Evolutionary conservation across 2,329 filamentous ascomycete genomes (phyloP).

Genomic region (Bimuria novae-zelandiae): DNA sequence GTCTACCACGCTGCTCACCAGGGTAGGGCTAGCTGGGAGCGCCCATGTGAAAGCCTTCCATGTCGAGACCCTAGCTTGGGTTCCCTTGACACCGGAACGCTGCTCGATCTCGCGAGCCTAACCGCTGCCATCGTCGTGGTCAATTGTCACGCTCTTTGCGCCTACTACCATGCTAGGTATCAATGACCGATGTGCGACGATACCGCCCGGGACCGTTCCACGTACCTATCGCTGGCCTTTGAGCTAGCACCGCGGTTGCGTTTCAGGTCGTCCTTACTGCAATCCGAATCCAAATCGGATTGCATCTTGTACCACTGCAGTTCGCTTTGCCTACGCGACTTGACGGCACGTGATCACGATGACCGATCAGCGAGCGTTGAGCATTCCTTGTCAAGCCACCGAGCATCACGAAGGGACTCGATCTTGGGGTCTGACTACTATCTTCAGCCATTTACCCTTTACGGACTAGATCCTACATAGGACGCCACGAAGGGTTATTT

Average conservation of each 20-base stretch:
- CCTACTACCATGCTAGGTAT: slow-evolving; percentile 10
- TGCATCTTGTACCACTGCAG: slow-evolving; percentile 29
- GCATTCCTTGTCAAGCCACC: slow-evolving; percentile 39
- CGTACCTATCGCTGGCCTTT: slow-evolving; percentile 19
- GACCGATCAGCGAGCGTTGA: slow-evolving; percentile 5
- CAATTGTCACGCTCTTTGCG: slow-evolving; percentile 2
- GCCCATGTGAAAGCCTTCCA: neutral
- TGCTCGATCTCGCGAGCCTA: slow-evolving; percentile 3
- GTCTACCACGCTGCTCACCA: slow-evolving; percentile 13
- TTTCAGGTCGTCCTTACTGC: slow-evolving; percentile 33
- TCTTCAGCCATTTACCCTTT: neutral
- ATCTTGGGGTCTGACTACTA: neutral
- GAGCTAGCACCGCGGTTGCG: slow-evolving; percentile 20
- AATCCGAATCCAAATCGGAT: slow-evolving; percentile 23
- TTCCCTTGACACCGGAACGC: slow-evolving; percentile 4
- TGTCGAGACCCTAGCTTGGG: neutral
- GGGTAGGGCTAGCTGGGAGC: neutral
- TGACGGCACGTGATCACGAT: slow-evolving; percentile 21
- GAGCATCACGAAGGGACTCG: slow-evolving; percentile 12
- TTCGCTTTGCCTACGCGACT: slow-evolving; percentile 13
- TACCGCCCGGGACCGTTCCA: slow-evolving; percentile 32
- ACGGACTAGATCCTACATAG: neutral
- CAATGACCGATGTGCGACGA: slow-evolving; percentile 37
- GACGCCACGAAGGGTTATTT: neutral
- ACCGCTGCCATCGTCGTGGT: slow-evolving; percentile 10